Evolutionary conservation across 2,329 filamentous ascomycete species (phyloP).

Genomic region (Reticulascus tulasneorum): DNA sequence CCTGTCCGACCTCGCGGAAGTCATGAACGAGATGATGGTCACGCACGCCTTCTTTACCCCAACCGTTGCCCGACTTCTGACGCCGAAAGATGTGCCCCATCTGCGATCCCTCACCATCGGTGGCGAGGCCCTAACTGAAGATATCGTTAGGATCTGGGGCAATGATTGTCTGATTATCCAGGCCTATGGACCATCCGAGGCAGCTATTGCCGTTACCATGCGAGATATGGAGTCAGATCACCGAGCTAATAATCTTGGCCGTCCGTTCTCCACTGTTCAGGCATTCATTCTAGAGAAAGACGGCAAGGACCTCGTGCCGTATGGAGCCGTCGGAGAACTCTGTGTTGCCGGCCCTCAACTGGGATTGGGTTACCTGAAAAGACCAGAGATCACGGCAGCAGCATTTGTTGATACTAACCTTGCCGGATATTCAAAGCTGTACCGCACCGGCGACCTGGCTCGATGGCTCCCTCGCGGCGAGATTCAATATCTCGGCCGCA

Average conservation of each 20-base stretch:
- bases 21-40: conserved; percentile 3
- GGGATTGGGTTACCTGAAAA: conserved; percentile 14
- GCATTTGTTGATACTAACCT: conserved; percentile 7
- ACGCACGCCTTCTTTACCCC: conserved; percentile 12
- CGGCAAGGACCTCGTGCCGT: conserved; percentile 4
- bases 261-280: conserved; percentile 2
- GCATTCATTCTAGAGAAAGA: conserved; percentile 3
- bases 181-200: conserved; percentile 17
- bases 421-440: conserved; percentile 7
- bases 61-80: conserved; percentile 14
- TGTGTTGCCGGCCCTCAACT: conserved; percentile 17
- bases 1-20: conserved; percentile 2
- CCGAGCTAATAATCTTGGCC: conserved; percentile 1
- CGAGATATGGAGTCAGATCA: conserved; percentile 1
- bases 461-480: conserved; percentile 13
- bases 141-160: conserved; percentile 9
- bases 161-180: conserved; percentile 12
- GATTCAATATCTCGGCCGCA: conserved; percentile 15
- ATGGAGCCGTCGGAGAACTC: conserved; percentile 16
- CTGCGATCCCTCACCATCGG: conserved; percentile 7
- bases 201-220: conserved; percentile 9
- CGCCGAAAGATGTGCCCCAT: conserved; percentile 11
- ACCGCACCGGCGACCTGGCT: conserved; percentile 16
- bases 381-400: conserved; percentile 7
- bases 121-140: conserved; percentile 9